Base-by-base conservation (phyloP, 2,329 filamentous ascomycete species). In the Sordariomycetes sp. region DNA sequence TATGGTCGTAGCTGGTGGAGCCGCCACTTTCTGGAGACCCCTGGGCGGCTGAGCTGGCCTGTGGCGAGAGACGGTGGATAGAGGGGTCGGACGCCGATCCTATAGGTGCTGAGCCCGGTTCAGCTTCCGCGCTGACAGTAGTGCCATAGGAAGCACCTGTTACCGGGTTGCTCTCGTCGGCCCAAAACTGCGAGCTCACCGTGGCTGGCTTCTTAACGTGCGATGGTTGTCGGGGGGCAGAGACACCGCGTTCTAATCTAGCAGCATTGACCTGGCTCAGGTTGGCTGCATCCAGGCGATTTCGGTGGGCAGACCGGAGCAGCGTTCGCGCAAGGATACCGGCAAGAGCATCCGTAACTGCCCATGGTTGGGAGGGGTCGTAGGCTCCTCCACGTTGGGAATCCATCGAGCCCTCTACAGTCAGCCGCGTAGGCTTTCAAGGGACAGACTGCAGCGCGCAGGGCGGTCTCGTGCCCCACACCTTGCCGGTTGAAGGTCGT, bases 261-360 rank as follows among this genome's bases (percentile, higher is more conserved):
- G 39, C 2, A 34, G 42, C 6, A 22, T 15, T 25, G 51, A 12
- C 22, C 3, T 32, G 54, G 22, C 13, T n/a, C 39, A 17, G 17
- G 15, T 17, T 34, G n/a, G 36, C 53, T 42, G 25, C n/a, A 20
- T 12, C 20, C 10, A 28, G 22, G 13, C 45, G 45, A 20, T n/a
- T 48, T 56, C n/a, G 45, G 17, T 52, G 24, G 34, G 45, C 52
- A 12, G 45, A 52, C 34, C 52, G 36, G 34, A 56, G 48, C 34
- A 56, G 32, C n/a, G 55, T 52, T 32, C 55, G 25, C 10, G 55
- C 55, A 5, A 56, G 48, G 34, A 56, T 56, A 39, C 55, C 55
- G 20, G 52, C 42, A n/a, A 56, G 55, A 52, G 55, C 55, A 56
- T 56, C 55, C 32, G 55, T 56, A n/a, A 52, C 48, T 39, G 55